Base-by-base conservation (phyloP, 164 flowering plant genomes). In the Liriodendron chinense region DNA sequence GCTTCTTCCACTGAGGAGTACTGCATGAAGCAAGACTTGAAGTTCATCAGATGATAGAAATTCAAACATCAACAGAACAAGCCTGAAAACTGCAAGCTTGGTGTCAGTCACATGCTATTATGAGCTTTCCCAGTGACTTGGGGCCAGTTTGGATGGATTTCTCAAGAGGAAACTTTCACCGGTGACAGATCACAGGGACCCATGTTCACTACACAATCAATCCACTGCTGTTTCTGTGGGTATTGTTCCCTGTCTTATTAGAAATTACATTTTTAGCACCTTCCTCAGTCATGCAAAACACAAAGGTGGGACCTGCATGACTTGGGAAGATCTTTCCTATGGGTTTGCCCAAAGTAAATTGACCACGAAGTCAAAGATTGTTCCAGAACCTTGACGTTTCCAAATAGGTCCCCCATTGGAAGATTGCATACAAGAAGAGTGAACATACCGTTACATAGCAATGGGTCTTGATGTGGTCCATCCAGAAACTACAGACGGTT, bases 391-490 rank as follows among this genome's bases (percentile, higher is more conserved):
- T 53, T 53, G 12, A 12, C 13, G 59, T 10, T 53, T 53, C 18
- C 18, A 16, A 12, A 53, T 10, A 53, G 13, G 18, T 3, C 18
- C 16, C 8, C 59, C 13, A 53, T 10, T 12, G 8, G 2, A 53
- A 53, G 59, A 7, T 53, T 53, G 16, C 59, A 53, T 53, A 16
- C 59, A 20, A 64, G 22, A 66, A 69, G 69, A 48, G 20, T 43
- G 7, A 63, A 10, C 43, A 57, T 85, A 96, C 99, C 22, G 90
- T 85, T 26, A 96, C 95, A 85, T 87, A 96, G 87, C 99, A 96
- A 78, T 96, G 99, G n/a, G 98, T 96, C 82, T 96, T 96, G 77
- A 96, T 96, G 50, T 90, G 94, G 78, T 96, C 99, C 99, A 96
- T 96, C 99, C 99, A 96, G 88, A 96, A 96, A 81, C 83, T 84